Evolutionary conservation across 768 basidiomycete species (phyloP).

Genomic region (Coprinellus micaceus): DNA sequence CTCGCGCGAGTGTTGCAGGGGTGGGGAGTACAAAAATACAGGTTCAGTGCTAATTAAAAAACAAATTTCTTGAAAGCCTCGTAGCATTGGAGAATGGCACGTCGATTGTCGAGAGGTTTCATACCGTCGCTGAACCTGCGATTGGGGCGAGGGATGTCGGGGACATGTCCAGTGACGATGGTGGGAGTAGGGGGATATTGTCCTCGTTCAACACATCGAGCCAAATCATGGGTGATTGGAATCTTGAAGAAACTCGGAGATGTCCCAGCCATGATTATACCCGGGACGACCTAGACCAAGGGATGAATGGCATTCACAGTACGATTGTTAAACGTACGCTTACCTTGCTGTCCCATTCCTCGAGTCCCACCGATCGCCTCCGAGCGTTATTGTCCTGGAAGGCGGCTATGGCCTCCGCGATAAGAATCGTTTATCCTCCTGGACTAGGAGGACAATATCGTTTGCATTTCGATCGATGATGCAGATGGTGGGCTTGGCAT

Average conservation of each 20-base stretch:
- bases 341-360: too few relatives aligned
- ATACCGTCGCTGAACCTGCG: slow-evolving; percentile 9
- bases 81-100: slow-evolving; percentile 9
- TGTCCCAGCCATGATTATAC: slow-evolving; percentile 23
- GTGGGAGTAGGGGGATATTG: slow-evolving; percentile 3
- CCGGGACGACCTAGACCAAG: not conserved
- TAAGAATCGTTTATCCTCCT: slow-evolving; percentile 7
- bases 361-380: slow-evolving; percentile 36
- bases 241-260: slow-evolving; percentile 31
- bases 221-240: slow-evolving; percentile 16
- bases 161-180: slow-evolving; percentile 4
- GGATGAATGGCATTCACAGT: not conserved
- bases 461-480: slow-evolving; percentile 23
- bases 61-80: slow-evolving; percentile 9
- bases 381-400: slow-evolving; percentile 18
- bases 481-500: slow-evolving; percentile 42
- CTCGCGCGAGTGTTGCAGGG: too few relatives aligned
- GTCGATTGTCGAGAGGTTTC: slow-evolving; percentile 14
- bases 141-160: slow-evolving; percentile 4
- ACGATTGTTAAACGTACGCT: too few relatives aligned
- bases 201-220: slow-evolving; percentile 2
- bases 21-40: too few relatives aligned
- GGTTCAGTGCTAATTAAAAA: slow-evolving; percentile 1
- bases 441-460: slow-evolving; percentile 22
- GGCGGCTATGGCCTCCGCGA: slow-evolving; percentile 6